Evolutionary conservation across 208 protist species (phyloP), one percentile per base, ranked within the genome.

Genomic region (Kentomonas sorsogonicus): DNA sequence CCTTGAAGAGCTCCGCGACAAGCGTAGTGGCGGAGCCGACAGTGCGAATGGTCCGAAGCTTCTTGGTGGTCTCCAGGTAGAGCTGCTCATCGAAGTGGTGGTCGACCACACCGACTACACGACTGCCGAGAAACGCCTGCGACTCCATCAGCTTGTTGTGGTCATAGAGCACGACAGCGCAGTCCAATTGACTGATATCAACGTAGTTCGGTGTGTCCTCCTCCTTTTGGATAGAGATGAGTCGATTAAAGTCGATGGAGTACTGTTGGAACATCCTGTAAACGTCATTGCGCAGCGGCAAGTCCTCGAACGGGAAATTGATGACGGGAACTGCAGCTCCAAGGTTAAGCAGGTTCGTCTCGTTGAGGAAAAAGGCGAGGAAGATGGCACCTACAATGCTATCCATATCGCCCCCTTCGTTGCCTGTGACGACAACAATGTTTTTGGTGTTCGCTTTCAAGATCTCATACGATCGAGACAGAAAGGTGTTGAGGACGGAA

Each of bases 321-420:
- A 95, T 26, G 16, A 66, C 68, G 3, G 88, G 88, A 30, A 92
- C 66, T 40, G 77, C 71, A 30, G 70, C 77, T 13, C 63, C 36
- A 18, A 72, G 43, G 16, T 66, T 55, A 26, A 77, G 72, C 25
- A 44, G 52, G 0, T 36, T 5, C 13, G 46, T 39, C n/a, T 64
- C 71, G 40, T 89, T 70, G 23, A 90, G 58, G 16, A 82, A 67
- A 40, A 87, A 74, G 3, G 88, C 78, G 40, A 92, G 74, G 62
- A 78, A 95, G 57, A 95, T 82, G 44, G 72, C 79, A 2, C 88
- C 88, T 3, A 95, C 70, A 59, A 92, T 65, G 56, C 81, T 95
- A 53, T 95, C 88, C 82, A 95, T 85, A 34, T 95, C 88, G 13
- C 88, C 88, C 16, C 72, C 76, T 57, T 95, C 88, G 50, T 95